phyloP scores from a whole-genome alignment of 257 asterid genomes.

The Capsicum chinense region DNA sequence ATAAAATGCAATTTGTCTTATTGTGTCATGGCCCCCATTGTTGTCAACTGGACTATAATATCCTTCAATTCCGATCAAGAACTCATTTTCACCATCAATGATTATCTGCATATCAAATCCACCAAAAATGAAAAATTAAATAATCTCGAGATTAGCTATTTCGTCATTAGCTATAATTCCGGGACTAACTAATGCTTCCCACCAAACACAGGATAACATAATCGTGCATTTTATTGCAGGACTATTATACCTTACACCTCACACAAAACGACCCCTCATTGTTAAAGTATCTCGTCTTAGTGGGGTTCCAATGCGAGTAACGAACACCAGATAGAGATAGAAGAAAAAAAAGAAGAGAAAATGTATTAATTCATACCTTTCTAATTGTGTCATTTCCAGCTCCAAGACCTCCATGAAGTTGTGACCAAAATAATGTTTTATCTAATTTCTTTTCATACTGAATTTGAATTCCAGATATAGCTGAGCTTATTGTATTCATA shows the following conservation, averaged over 20 bases:
- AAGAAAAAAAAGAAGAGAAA: neutral
- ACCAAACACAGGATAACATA: no score
- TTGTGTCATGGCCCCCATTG: neutral
- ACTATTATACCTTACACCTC: no score
- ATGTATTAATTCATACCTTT: neutral
- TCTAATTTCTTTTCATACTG: slow-evolving; percentile 25
- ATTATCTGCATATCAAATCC: slow-evolving; percentile 1
- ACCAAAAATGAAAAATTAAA: neutral
- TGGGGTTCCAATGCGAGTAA: no score
- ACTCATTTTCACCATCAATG: neutral
- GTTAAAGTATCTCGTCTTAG: no score
- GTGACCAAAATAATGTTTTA: neutral
- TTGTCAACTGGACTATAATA: neutral
- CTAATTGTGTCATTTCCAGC: neutral
- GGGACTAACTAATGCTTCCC: no score
- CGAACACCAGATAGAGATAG: no score
- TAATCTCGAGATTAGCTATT: neutral
- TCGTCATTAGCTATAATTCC: no score
- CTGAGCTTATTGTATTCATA: neutral
- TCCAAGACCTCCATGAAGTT: slow-evolving; percentile 26
- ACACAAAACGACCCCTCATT: no score
- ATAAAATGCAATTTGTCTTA: slow-evolving; percentile 9
- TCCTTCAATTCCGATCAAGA: slow-evolving; percentile 22
- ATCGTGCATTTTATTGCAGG: no score
- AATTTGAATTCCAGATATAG: slow-evolving; percentile 19